Percentiles rank a stretch among this genome's conserved stretches.
Evolutionary conservation across 805 yeast species (phyloP).

Genomic region (Wickerhamiella azyma): DNA sequence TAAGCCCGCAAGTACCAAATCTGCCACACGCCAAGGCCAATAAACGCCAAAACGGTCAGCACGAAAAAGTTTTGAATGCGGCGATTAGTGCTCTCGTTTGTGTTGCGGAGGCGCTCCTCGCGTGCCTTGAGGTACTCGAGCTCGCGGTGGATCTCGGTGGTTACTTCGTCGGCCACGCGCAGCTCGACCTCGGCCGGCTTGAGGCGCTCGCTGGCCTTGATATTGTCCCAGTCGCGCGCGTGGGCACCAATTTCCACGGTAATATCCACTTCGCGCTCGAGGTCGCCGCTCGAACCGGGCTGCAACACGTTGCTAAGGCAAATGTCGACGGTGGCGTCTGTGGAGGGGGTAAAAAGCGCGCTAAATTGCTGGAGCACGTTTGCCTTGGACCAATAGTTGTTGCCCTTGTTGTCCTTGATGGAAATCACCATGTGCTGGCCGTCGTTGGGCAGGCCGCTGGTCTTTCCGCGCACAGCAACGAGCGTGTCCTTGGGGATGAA

Average conservation of each 20-base stretch:
- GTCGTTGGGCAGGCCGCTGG: slow-evolving; percentile 68
- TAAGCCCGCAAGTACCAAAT: slow-evolving; percentile 80
- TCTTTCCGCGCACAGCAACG: slow-evolving; percentile 69
- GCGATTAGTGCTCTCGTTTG: slow-evolving; percentile 89
- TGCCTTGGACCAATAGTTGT: slow-evolving; percentile 66
- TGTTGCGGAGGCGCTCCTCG: slow-evolving; percentile 88
- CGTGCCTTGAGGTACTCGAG: slow-evolving; percentile 72
- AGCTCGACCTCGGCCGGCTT: slow-evolving; percentile 86
- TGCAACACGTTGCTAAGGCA: slow-evolving; percentile 63
- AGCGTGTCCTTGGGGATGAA: slow-evolving; percentile 73
- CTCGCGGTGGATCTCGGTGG: slow-evolving; percentile 68
- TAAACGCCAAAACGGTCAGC: slow-evolving; percentile 49
- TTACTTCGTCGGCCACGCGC: slow-evolving; percentile 72
- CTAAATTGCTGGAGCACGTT: slow-evolving; percentile 60
- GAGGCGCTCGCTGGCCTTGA: slow-evolving; percentile 84
- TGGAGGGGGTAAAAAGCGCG: slow-evolving; percentile 74
- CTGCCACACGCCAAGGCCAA: slow-evolving; percentile 85
- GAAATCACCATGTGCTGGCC: slow-evolving; percentile 65
- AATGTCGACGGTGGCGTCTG: slow-evolving; percentile 75
- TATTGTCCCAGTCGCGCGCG: slow-evolving; percentile 95
- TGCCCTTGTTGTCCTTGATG: slow-evolving; percentile 62
- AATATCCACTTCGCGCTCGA: slow-evolving; percentile 64
- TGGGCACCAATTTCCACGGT: slow-evolving; percentile 93
- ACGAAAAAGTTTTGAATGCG: slow-evolving; percentile 83
- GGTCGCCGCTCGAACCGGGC: slow-evolving; percentile 28